phyloP scores from a whole-genome alignment of 1,284 basidiomycete genomes.

The Phaffia rhodozyma region DNA sequence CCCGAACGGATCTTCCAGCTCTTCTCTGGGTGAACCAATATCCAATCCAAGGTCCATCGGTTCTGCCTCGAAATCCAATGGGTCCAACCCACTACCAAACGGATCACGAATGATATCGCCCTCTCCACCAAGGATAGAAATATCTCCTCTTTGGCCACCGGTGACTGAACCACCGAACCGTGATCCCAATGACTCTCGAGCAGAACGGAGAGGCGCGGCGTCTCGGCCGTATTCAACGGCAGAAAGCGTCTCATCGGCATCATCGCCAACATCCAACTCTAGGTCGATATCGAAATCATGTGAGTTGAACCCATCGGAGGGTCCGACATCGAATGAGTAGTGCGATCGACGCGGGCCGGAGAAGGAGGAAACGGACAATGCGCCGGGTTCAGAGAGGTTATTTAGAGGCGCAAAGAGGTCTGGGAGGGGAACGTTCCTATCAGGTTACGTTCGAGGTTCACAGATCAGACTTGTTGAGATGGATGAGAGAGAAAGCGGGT shows the following conservation, averaged over 20 bases:
- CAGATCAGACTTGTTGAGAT: not conserved
- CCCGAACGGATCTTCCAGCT: conserved; percentile 5
- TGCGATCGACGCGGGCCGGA: conserved; percentile 37
- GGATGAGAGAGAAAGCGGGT: not conserved
- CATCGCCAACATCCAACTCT: conserved; percentile 26
- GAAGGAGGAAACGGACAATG: not conserved
- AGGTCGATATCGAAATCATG: conserved; percentile 52
- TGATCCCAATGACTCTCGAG: conserved; percentile 6
- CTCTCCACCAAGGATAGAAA: conserved; percentile 1
- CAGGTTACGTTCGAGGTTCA: not conserved
- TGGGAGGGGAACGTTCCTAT: conserved; percentile 11
- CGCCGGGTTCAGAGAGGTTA: not conserved
- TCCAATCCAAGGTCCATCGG: conserved; percentile 37
- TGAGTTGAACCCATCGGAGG: conserved; percentile 68
- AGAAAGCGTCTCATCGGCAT: conserved; percentile 36
- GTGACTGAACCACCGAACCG: conserved; percentile 10
- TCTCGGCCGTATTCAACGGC: conserved; percentile 29
- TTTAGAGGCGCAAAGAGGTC: not conserved
- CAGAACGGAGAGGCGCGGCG: conserved; percentile 15
- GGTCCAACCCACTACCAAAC: conserved; percentile 28
- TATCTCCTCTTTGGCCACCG: not conserved
- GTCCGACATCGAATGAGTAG: conserved; percentile 62
- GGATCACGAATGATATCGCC: conserved; percentile 18
- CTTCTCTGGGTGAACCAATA: not conserved
- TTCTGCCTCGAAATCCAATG: conserved; percentile 45